Base-by-base conservation (phyloP, 1,284 basidiomycete genomes). In the Kwoniella shivajii region DNA sequence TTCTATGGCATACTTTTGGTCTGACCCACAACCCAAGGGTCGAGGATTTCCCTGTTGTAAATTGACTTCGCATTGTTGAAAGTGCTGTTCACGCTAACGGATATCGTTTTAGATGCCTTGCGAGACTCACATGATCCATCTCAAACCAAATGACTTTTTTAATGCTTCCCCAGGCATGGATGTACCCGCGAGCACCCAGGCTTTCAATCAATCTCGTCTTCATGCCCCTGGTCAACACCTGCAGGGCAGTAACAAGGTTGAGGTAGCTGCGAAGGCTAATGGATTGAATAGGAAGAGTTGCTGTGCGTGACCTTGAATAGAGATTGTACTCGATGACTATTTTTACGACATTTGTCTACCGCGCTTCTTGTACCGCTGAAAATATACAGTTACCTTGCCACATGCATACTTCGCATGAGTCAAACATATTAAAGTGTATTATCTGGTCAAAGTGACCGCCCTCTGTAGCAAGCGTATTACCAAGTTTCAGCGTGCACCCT, bases 181-280 rank as follows among this genome's bases (percentile, higher is more conserved):
- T 29, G 58, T 60, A 26, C 58, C 58, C 4, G 49, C 27, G 6
- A 72, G 46, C 60, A 73, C 49, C 59, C 69, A 60, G 63, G 66
- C 46, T 59, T 68, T 54, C 70, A 73, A 60, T 64, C 68, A 69
- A 26, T 51, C 49, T 13, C 24, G 38, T 7, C 26, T 51, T 3
- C 49, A 51, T 18, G 18, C 41, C 13, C 38, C 41, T 3, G 49
- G 49, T 22, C 29, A 43, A 22, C 51, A 53, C 29, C 11, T 53
- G n/a, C 51, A 53, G 27, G 51, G 51, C 16, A 34, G 30, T 26
- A 31, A 31, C 18, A 34, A 33, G 6, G 26, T 53, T 13, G 51
- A 53, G 42, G 27, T 16, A 3, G 29, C 16, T 13, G 51, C 51
- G 33, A 53, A 53, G 31, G 22, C 18, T 6, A 45, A 53, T 24